Evolutionary conservation across 495 filamentous ascomycete genomes (phyloP), one percentile per base, ranked within the genome.

Genomic region (Penicillium paxilli): DNA sequence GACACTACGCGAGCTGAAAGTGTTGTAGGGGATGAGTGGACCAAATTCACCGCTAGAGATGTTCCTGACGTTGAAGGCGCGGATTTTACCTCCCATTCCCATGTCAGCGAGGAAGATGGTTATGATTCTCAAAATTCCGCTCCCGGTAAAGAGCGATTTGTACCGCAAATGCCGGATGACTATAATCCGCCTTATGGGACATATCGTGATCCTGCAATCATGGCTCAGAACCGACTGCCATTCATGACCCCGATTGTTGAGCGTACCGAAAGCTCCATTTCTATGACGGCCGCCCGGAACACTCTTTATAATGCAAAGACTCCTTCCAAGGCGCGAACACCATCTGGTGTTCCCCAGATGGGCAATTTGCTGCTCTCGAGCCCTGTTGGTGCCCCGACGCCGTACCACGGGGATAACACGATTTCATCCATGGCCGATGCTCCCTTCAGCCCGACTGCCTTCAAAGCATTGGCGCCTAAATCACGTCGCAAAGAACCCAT

Each of bases 211-310:
- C 83, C 88, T 57, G 78, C 77, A 2, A 81, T 90, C 59, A 77
- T 85, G 47, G 88, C 90, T 55, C 92, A 96, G 57, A 95, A 87
- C 65, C 86, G 91, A 45, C 77, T 97, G 7, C 94, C 92, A 30
- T 97, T 96, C 69, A 98, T 98, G 94, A 98, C 94, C 1, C 94
- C 94, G 11, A 98, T 98, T 54, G 90, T 93, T 6, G 94, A 98
- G 67, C 87, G 87, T 59, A 98, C 94, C 0, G 94, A 98, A 70
- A 88, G 85, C 19, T 94, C 91, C 0, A 66, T 96, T 21, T 73
- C 87, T 22, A 76, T 81, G 42, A 87, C 87, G 2, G 75, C 57
- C 57, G 74, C 62, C 68, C 77, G 63, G 69, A 84, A 44, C 76
- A 82, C 59, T 73, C 79, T 70, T 44, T 84, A 85, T 66, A 79